Percentiles rank a stretch among this genome's conserved stretches.
phyloP scores from a whole-genome alignment of 164 flowering plant species.

The Annona squamosa region DNA sequence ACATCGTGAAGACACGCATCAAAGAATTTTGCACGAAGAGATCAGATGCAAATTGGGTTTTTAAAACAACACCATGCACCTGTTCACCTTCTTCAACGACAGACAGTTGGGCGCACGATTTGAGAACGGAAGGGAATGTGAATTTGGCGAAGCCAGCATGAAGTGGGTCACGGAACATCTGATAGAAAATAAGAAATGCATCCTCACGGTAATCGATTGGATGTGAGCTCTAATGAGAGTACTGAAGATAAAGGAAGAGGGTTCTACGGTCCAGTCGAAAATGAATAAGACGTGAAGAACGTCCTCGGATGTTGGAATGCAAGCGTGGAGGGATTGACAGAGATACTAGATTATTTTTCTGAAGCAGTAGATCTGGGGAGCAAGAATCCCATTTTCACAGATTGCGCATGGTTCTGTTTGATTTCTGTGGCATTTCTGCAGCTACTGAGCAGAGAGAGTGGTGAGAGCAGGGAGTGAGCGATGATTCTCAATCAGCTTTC shows the following conservation, averaged over 20 bases:
- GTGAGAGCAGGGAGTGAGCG: neutral
- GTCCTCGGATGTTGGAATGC: neutral
- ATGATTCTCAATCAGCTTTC: neutral
- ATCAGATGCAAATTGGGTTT: conserved; percentile 17
- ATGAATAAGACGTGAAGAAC: conserved; percentile 9
- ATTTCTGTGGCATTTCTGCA: conserved; percentile 11
- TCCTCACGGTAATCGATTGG: conserved; percentile 4
- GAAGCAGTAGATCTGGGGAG: neutral
- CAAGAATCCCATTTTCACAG: conserved; percentile 12
- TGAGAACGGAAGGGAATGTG: conserved; percentile 17
- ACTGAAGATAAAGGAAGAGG: conserved; percentile 16
- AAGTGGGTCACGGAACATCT: conserved; percentile 5
- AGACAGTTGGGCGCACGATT: conserved; percentile 15
- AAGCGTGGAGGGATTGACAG: conserved; percentile 8
- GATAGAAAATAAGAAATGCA: conserved; percentile 9
- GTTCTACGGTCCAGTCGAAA: neutral
- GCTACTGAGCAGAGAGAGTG: conserved; percentile 5
- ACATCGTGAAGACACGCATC: conserved; percentile 51
- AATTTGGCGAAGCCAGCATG: conserved; percentile 8
- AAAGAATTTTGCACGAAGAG: conserved; percentile 67
- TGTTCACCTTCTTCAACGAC: conserved; percentile 17
- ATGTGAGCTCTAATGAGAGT: conserved; percentile 14
- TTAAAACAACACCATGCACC: conserved; percentile 16
- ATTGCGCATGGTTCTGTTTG: conserved; percentile 11
- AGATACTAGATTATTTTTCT: conserved; percentile 2